These are phyloP conservation scores for Rhytidiadelphus loreus DNA, from an alignment of 225 moss, liverwort and hornwort species.

Conservation along the genomic window DNA sequence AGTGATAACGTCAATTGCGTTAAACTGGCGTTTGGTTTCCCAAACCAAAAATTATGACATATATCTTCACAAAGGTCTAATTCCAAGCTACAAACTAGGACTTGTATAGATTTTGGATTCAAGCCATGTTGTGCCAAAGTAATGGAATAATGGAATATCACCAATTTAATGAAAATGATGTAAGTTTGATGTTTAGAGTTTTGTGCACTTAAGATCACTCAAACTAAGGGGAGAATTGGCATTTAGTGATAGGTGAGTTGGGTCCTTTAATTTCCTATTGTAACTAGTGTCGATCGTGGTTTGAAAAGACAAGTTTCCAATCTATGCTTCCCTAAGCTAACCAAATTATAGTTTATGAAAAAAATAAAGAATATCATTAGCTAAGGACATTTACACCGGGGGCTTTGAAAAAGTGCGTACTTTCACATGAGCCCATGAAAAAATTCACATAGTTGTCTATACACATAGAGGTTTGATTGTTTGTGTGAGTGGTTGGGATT, in stretches of 20 bases:
- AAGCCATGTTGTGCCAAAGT: fast-evolving
- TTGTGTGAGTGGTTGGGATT: background rate
- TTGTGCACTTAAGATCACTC: background rate
- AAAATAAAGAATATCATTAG: background rate
- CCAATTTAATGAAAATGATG: background rate
- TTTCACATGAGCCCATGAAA: background rate
- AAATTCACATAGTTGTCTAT: background rate
- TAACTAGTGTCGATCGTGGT: background rate
- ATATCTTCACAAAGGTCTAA: background rate
- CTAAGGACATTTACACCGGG: fast-evolving
- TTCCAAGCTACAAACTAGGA: background rate
- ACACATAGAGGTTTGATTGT: background rate
- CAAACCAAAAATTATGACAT: background rate
- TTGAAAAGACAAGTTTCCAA: background rate
- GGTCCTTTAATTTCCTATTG: no score
- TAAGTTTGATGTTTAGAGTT: background rate
- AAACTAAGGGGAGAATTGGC: fast-evolving
- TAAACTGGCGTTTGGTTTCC: fast-evolving
- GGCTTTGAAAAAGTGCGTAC: background rate
- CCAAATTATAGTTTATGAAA: background rate
- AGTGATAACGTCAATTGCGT: background rate
- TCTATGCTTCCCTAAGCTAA: background rate
- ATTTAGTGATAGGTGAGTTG: background rate
- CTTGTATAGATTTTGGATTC: background rate
- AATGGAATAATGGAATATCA: background rate